Percentiles rank a stretch among this genome's conserved stretches.
Conservation (phyloP, 805 yeast species). For the Blastobotrys peoriensis region DNA sequence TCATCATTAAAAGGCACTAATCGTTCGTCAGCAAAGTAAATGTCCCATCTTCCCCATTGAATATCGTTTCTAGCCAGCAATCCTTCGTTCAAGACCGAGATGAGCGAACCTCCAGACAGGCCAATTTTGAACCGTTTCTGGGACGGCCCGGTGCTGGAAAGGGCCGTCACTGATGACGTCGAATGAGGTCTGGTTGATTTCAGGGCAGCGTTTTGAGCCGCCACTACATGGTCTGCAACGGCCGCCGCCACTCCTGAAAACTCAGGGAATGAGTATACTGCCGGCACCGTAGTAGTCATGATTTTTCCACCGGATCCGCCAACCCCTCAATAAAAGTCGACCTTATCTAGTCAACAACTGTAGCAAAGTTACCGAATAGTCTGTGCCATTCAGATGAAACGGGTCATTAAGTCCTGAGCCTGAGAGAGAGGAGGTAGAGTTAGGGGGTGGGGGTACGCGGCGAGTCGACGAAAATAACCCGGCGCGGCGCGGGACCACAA, state of each 20-base stretch:
- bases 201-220: conserved; percentile 75
- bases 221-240: conserved; percentile 88
- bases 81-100: conserved; percentile 83
- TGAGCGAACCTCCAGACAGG: conserved; percentile 86
- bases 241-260: conserved; percentile 91
- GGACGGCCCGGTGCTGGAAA: not conserved
- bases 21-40: conserved; percentile 94
- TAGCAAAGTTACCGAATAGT: not conserved
- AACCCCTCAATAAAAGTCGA: not conserved
- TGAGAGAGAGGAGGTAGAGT: too few relatives aligned
- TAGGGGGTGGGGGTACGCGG: too few relatives aligned
- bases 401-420: too few relatives aligned
- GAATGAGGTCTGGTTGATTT: conserved; percentile 17
- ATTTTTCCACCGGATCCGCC: not conserved
- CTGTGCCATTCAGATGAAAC: too few relatives aligned
- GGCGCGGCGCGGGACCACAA: too few relatives aligned
- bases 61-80: conserved; percentile 68
- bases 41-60: conserved; percentile 92
- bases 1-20: conserved; percentile 78
- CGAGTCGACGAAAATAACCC: too few relatives aligned
- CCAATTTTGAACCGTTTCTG: conserved; percentile 77
- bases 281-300: conserved; percentile 92
- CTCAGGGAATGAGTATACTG: conserved; percentile 87
- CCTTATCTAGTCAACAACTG: not conserved
- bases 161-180: conserved; percentile 4